These are phyloP conservation scores for Alloteropsis semialata DNA, from an alignment of 176 grass and related monocot genomes.

Conservation along the genomic window DNA sequence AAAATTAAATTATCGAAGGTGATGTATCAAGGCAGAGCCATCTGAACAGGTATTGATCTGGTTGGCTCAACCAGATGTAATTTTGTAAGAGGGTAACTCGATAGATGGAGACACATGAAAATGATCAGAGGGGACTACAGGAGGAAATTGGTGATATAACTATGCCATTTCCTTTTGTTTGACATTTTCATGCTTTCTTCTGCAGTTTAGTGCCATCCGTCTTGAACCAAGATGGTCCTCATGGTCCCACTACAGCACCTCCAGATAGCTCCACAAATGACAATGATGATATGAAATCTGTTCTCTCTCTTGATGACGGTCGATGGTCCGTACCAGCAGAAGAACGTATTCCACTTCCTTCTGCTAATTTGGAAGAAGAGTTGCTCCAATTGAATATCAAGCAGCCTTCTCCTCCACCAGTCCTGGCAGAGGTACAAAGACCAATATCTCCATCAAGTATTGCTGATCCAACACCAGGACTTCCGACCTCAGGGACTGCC, in stretches of 20 bases:
- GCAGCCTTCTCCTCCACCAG: constrained; percentile 90
- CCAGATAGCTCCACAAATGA: constrained; percentile 37
- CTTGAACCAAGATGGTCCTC: constrained; percentile 55
- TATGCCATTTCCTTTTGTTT: neutral
- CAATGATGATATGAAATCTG: constrained; percentile 76
- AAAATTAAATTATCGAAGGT: neutral
- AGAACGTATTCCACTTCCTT: constrained; percentile 37
- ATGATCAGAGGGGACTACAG: neutral
- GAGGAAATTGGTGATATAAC: neutral
- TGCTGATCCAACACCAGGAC: constrained; percentile 89
- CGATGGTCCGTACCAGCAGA: constrained; percentile 66
- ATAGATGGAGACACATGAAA: neutral
- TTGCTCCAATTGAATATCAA: constrained; percentile 63
- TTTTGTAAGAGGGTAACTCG: neutral
- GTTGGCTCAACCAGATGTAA: neutral
- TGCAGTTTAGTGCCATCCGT: constrained; percentile 53
- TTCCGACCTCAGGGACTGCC: constrained; percentile 45
- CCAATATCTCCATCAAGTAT: constrained; percentile 77
- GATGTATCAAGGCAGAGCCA: neutral
- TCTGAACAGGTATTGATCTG: neutral
- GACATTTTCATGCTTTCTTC: constrained; percentile 26
- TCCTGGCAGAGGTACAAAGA: constrained; percentile 72
- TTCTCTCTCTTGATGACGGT: constrained; percentile 99
- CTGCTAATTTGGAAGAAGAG: constrained; percentile 63
- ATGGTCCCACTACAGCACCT: constrained; percentile 36